Conservation (phyloP, 1,284 basidiomycete genomes). For the Blastosporella zonata region DNA sequence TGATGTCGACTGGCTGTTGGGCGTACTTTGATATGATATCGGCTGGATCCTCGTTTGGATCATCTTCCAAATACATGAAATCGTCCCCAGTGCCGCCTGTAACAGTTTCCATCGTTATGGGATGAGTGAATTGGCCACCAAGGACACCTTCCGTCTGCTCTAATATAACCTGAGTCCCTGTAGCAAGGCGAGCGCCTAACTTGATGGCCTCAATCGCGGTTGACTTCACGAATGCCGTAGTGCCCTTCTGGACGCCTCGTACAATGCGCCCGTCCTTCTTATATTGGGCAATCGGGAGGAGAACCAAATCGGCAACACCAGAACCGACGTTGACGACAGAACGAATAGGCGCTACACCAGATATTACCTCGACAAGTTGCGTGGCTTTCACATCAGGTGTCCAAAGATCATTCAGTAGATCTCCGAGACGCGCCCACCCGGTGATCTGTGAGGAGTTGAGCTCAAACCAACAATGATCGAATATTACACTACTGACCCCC, state of each 20-base stretch:
- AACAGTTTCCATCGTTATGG: slow-evolving; percentile 66
- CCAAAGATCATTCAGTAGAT: slow-evolving; percentile 95
- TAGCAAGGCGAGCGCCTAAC: slow-evolving; percentile 91
- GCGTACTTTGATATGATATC: slow-evolving; percentile 86
- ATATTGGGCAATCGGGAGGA: slow-evolving; percentile 96
- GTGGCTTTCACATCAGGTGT: slow-evolving; percentile 99
- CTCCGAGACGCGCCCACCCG: slow-evolving; percentile 86
- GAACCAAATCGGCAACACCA: slow-evolving; percentile 91
- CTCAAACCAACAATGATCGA: slow-evolving; percentile 1
- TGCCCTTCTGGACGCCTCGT: slow-evolving; percentile 91
- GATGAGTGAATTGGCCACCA: slow-evolving; percentile 70
- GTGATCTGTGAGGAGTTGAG: slow-evolving; percentile 57
- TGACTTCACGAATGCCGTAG: slow-evolving; percentile 88
- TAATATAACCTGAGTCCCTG: slow-evolving; percentile 95
- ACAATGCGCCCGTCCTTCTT: slow-evolving; percentile 94
- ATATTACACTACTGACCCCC: slow-evolving; percentile 59
- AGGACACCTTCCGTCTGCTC: slow-evolving; percentile 94
- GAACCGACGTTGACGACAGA: slow-evolving; percentile 96
- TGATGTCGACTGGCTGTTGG: slow-evolving; percentile 81
- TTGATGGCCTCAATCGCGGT: slow-evolving; percentile 95
- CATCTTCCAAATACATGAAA: slow-evolving; percentile 23
- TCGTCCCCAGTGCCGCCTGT: slow-evolving; percentile 35
- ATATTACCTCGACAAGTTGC: slow-evolving; percentile 94
- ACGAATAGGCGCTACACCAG: slow-evolving; percentile 94
- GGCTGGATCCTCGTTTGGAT: slow-evolving; percentile 43